These are phyloP conservation scores for Corchorus capsularis DNA, from an alignment of 345 rosid species.

Conservation along the genomic window DNA sequence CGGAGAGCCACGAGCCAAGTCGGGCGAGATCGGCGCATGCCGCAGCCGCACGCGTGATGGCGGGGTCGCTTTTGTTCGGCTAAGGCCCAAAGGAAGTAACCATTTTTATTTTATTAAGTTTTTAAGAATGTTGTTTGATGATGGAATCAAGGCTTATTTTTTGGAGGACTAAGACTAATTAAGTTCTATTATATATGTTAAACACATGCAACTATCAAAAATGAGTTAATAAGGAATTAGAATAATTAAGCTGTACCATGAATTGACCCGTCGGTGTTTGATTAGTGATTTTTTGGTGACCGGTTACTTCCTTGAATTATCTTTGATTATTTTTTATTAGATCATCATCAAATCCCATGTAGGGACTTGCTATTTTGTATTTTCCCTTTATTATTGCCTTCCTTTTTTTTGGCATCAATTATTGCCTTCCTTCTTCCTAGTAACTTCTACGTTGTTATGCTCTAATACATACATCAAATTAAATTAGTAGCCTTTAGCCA, in stretches of 20 bases:
- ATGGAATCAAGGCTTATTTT: background rate
- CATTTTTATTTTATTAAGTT: background rate
- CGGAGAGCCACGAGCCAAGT: background rate
- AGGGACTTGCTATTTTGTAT: background rate
- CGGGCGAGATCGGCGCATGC: slow-evolving; percentile 25
- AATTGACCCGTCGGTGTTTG: background rate
- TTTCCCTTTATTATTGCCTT: background rate
- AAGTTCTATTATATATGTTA: background rate
- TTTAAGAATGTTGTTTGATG: background rate
- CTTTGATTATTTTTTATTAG: background rate
- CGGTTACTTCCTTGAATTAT: background rate
- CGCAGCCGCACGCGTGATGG: slow-evolving; percentile 34
- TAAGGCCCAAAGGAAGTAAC: background rate
- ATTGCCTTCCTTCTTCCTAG: no score
- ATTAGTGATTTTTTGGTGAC: background rate
- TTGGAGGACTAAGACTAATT: background rate
- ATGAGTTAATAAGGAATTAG: background rate
- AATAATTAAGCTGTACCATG: background rate
- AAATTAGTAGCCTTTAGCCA: no score
- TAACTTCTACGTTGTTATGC: no score
- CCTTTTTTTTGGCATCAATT: background rate
- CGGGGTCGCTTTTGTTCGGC: slow-evolving; percentile 13
- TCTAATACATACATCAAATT: no score
- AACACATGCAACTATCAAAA: background rate
- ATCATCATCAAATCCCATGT: slow-evolving; percentile 11